phyloP scores from a whole-genome alignment of 2,329 filamentous ascomycete genomes.

The Colletotrichum magnum region DNA sequence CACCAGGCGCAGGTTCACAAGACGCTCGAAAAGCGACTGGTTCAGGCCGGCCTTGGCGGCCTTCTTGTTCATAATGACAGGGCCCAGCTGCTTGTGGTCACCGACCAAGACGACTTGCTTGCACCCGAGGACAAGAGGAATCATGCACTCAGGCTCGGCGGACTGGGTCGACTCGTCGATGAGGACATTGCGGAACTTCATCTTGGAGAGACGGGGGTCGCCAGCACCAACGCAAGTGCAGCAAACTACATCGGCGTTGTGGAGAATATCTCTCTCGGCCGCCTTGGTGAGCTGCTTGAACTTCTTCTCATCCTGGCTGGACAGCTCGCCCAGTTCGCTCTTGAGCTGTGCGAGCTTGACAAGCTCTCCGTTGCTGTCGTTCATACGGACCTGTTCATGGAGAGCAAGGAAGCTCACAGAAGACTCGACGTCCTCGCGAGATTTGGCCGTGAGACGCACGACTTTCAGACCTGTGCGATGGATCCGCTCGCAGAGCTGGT shows the following conservation, averaged over 20 bases:
- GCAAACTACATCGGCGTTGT: constrained; percentile 97
- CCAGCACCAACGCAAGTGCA: constrained; percentile 98
- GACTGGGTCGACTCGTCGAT: constrained; percentile 99
- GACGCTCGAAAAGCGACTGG: constrained; percentile 97
- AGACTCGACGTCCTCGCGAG: constrained; percentile 98
- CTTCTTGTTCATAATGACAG: constrained; percentile 99
- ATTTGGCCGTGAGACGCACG: constrained; percentile 98
- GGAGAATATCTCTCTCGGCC: constrained; percentile 94
- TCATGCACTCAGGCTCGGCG: constrained; percentile 98
- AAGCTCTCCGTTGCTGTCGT: constrained; percentile 94
- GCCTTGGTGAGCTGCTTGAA: constrained; percentile 95
- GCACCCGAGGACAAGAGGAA: constrained; percentile 94
- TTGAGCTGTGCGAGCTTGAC: constrained; percentile 95
- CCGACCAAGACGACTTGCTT: constrained; percentile 99
- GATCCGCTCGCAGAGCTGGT: constrained; percentile 97
- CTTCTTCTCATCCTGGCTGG: constrained; percentile 97
- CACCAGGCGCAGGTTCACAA: constrained; percentile 90
- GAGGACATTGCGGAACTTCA: constrained; percentile 97
- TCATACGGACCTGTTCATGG: constrained; percentile 97
- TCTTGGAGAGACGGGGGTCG: constrained; percentile 93
- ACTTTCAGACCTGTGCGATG: constrained; percentile 96
- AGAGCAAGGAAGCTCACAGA: constrained; percentile 95
- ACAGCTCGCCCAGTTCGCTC: constrained; percentile 89
- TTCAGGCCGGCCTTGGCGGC: constrained; percentile 97
- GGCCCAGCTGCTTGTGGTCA: constrained; percentile 97